A percentile compares a stretch with the other conserved stretches of the same genome.
Conservation (phyloP, 495 filamentous ascomycete species). For the Apodospora peruviana region DNA sequence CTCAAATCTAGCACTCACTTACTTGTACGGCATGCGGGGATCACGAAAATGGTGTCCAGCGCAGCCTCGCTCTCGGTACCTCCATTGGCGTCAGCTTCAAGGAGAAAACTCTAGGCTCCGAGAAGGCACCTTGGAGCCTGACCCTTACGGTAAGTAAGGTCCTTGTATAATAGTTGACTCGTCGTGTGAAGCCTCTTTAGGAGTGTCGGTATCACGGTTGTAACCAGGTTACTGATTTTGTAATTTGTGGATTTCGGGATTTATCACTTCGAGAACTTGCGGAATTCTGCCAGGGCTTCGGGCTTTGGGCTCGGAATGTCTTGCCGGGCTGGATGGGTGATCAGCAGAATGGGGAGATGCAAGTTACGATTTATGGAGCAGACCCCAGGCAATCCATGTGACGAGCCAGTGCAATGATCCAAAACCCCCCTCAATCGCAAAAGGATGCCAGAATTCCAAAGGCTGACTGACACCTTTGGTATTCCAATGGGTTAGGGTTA, state of each 20-base stretch:
- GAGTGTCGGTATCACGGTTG: not conserved
- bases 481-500: too few species aligned
- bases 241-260: not conserved
- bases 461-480: too few species aligned
- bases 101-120: slow-evolving; percentile 5
- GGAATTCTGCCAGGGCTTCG: slow-evolving; percentile 10
- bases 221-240: not conserved
- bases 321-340: too few species aligned
- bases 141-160: slow-evolving; percentile 6
- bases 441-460: too few species aligned
- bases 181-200: not conserved
- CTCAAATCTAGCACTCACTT: too few species aligned
- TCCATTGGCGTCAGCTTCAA: slow-evolving; percentile 11
- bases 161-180: not conserved
- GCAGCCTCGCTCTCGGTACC: slow-evolving; percentile 7
- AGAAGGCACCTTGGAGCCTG: slow-evolving; percentile 5
- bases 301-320: too few species aligned
- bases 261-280: slow-evolving; percentile 2
- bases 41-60: slow-evolving; percentile 6
- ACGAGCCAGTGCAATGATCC: too few species aligned
- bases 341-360: too few species aligned
- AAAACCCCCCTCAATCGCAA: too few species aligned
- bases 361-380: too few species aligned
- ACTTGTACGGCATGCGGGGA: not conserved
- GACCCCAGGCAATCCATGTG: too few species aligned